A percentile compares a stretch with the other conserved stretches of the same genome.
Evolutionary conservation across 2,329 filamentous ascomycete species (phyloP).

Genomic region (Arthrobotrys megalospora): DNA sequence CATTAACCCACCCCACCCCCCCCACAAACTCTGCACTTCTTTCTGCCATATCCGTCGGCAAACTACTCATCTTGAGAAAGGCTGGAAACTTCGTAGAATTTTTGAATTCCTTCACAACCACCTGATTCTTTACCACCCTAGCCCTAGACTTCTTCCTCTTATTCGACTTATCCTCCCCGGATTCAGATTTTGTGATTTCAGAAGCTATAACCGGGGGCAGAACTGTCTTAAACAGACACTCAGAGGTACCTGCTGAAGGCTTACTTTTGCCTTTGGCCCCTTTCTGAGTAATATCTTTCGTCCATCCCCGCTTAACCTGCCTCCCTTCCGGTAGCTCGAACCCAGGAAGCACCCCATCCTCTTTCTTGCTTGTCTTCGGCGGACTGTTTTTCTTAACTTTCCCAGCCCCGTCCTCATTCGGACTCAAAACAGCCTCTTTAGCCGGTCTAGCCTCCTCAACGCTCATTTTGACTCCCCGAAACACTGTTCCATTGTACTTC

Average conservation of each 20-base stretch:
- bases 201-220: slow-evolving; percentile 75
- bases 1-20: slow-evolving; percentile 89
- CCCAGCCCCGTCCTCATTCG: slow-evolving; percentile 66
- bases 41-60: slow-evolving; percentile 68
- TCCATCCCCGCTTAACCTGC: slow-evolving; percentile 92
- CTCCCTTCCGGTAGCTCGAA: slow-evolving; percentile 80
- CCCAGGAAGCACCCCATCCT: slow-evolving; percentile 75
- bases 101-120: slow-evolving; percentile 89
- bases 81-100: slow-evolving; percentile 86
- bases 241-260: slow-evolving; percentile 71
- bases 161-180: slow-evolving; percentile 66
- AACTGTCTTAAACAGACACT: slow-evolving; percentile 87
- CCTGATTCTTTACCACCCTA: slow-evolving; percentile 75
- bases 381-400: slow-evolving; percentile 60
- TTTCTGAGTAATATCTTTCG: slow-evolving; percentile 72
- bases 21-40: slow-evolving; percentile 79
- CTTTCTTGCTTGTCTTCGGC: slow-evolving; percentile 68
- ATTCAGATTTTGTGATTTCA: slow-evolving; percentile 17
- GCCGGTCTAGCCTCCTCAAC: slow-evolving; percentile 83
- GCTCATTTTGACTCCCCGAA: slow-evolving; percentile 87
- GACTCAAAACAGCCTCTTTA: slow-evolving; percentile 62
- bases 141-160: slow-evolving; percentile 68
- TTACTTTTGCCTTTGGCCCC: slow-evolving; percentile 66
- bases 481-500: slow-evolving; percentile 87
- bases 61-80: slow-evolving; percentile 77